A percentile compares a stretch with the other conserved stretches of the same genome.
Conservation (phyloP, 2,329 filamentous ascomycete genomes). For the Pseudogymnoascus sp. region DNA sequence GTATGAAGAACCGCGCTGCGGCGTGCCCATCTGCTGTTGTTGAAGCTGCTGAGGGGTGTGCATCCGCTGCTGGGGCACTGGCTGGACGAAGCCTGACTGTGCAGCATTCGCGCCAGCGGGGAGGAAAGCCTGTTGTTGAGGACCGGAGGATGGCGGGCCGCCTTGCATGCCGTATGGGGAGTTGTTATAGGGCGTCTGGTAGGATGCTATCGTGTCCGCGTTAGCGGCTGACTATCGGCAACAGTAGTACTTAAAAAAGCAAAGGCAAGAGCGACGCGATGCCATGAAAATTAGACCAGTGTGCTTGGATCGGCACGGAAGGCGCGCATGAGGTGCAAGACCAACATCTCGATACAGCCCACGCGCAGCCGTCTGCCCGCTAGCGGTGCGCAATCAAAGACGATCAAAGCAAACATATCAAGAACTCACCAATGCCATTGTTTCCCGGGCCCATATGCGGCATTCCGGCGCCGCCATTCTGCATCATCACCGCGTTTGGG, state of each 20-base stretch:
- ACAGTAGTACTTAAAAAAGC: slow-evolving; percentile 23
- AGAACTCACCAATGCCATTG: slow-evolving; percentile 21
- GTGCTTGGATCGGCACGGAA: slow-evolving; percentile 15
- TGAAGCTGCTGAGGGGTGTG: slow-evolving; percentile 24
- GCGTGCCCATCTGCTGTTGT: slow-evolving; percentile 25
- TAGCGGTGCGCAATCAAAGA: not conserved
- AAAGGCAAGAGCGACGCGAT: slow-evolving; percentile 9
- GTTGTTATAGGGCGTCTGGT: slow-evolving; percentile 50
- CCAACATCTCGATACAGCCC: slow-evolving; percentile 11
- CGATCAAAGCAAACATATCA: not conserved
- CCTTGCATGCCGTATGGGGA: slow-evolving; percentile 44
- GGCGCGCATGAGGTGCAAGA: slow-evolving; percentile 16
- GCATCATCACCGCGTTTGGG: slow-evolving; percentile 48
- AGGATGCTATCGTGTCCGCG: slow-evolving; percentile 28
- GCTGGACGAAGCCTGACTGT: slow-evolving; percentile 27
- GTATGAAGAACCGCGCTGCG: slow-evolving; percentile 32
- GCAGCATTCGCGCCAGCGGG: slow-evolving; percentile 46
- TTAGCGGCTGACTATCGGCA: slow-evolving; percentile 35
- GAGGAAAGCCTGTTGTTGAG: slow-evolving; percentile 48
- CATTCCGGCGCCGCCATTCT: slow-evolving; percentile 29
- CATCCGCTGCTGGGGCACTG: slow-evolving; percentile 23
- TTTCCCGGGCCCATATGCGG: slow-evolving; percentile 25
- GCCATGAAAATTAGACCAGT: slow-evolving; percentile 15
- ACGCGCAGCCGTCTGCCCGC: slow-evolving; percentile 20
- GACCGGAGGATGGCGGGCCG: slow-evolving; percentile 43